Conservation (phyloP, 495 filamentous ascomycete species). For the Penicillium taxi region DNA sequence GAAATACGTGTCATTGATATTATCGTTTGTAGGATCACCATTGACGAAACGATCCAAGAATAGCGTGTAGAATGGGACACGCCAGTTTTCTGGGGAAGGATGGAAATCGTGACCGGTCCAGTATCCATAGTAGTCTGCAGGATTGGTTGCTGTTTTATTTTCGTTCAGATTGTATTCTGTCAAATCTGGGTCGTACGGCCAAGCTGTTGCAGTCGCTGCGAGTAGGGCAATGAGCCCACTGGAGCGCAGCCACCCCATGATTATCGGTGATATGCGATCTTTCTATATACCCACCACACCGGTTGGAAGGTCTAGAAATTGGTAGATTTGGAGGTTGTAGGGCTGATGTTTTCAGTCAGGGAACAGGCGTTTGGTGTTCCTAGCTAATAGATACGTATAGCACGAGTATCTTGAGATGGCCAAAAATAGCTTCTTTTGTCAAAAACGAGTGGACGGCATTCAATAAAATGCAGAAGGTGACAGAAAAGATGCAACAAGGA, state of each 20-base stretch:
- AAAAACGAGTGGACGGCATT: slow-evolving; percentile 13
- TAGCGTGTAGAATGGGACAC: slow-evolving; percentile 63
- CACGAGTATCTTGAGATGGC: too few species aligned
- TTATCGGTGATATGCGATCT: too few species aligned
- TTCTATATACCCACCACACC: too few species aligned
- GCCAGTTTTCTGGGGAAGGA: slow-evolving; percentile 58
- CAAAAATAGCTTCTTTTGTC: slow-evolving; percentile 5
- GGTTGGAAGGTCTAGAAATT: too few species aligned
- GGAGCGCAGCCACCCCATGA: slow-evolving; percentile 30
- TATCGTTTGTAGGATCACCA: slow-evolving; percentile 62
- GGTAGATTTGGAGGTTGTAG: too few species aligned
- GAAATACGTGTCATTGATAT: slow-evolving; percentile 58
- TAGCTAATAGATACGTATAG: too few species aligned
- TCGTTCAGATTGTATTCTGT: slow-evolving; percentile 54
- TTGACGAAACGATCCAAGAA: slow-evolving; percentile 66
- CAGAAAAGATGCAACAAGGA: too few species aligned
- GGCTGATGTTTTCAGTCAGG: too few species aligned
- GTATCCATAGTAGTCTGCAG: slow-evolving; percentile 52
- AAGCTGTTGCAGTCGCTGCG: slow-evolving; percentile 27
- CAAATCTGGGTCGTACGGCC: slow-evolving; percentile 48
- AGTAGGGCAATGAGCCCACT: slow-evolving; percentile 28
- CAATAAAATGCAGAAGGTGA: slow-evolving; percentile 1
- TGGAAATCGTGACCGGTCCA: slow-evolving; percentile 47
- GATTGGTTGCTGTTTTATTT: slow-evolving; percentile 48
- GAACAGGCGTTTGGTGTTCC: too few species aligned